Percentiles rank a stretch among this genome's conserved stretches.
phyloP scores from a whole-genome alignment of 176 grass and related monocot species.

The Oryza nivara region DNA sequence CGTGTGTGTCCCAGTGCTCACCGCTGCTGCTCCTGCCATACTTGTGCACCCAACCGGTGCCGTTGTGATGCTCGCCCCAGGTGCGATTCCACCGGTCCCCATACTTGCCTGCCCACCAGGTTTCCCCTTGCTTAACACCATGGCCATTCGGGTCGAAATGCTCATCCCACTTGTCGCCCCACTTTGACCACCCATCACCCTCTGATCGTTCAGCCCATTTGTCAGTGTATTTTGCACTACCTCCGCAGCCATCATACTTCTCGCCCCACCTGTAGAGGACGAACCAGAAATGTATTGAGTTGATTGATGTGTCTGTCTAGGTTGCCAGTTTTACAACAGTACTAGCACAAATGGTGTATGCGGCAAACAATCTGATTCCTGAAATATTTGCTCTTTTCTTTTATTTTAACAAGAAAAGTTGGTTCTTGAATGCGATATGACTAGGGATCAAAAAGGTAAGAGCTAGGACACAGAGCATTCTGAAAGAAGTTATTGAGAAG shows the following conservation, averaged over 20 bases:
- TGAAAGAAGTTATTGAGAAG: slow-evolving; percentile 12
- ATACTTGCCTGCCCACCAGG: slow-evolving; percentile 83
- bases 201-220: slow-evolving; percentile 91
- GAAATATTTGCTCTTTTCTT: not conserved
- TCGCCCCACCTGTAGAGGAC: slow-evolving; percentile 79
- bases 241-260: slow-evolving; percentile 76
- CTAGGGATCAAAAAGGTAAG: not conserved
- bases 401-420: not conserved
- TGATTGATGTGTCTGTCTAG: not conserved
- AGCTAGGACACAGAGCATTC: not conserved
- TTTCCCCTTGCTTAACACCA: slow-evolving; percentile 85
- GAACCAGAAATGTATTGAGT: not conserved
- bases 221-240: slow-evolving; percentile 83
- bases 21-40: slow-evolving; percentile 88
- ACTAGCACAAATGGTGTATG: not conserved
- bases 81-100: slow-evolving; percentile 93
- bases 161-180: slow-evolving; percentile 98
- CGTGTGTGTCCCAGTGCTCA: slow-evolving; percentile 94
- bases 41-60: slow-evolving; percentile 90
- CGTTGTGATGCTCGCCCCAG: slow-evolving; percentile 88
- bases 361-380: not conserved
- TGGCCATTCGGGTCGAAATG: slow-evolving; percentile 56
- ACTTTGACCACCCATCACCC: slow-evolving; percentile 75
- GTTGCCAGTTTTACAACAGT: not conserved
- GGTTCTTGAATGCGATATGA: not conserved